These are phyloP conservation scores for Diaporthe sp. DNA, from an alignment of 2,329 filamentous ascomycete genomes.

Conservation along the genomic window DNA sequence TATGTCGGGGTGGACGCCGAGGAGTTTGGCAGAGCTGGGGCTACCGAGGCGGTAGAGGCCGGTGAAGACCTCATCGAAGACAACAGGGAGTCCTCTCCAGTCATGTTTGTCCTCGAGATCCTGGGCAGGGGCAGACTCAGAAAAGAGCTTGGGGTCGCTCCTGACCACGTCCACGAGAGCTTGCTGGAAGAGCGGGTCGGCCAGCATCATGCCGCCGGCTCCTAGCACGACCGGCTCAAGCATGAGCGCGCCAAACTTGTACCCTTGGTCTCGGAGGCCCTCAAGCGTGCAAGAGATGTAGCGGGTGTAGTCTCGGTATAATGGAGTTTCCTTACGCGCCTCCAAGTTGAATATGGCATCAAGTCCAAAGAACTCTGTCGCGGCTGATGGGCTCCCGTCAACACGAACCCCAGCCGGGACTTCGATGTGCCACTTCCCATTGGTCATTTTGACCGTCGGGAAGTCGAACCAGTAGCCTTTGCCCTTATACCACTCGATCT, in stretches of 20 bases:
- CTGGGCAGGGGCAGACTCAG: constrained; percentile 44
- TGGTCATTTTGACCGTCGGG: constrained; percentile 76
- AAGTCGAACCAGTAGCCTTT: constrained; percentile 87
- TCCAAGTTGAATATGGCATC: constrained; percentile 72
- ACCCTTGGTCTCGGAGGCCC: constrained; percentile 66
- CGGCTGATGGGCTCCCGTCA: neutral
- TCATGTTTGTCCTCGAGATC: constrained; percentile 7
- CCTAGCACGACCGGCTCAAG: constrained; percentile 86
- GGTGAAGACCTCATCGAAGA: constrained; percentile 92
- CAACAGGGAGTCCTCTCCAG: constrained; percentile 83
- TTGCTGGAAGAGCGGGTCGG: constrained; percentile 85
- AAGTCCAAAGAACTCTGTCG: constrained; percentile 61
- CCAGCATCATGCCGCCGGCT: constrained; percentile 87
- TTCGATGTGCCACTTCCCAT: constrained; percentile 77
- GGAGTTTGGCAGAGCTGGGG: constrained; percentile 78
- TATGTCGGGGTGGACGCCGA: constrained; percentile 79
- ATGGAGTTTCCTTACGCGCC: constrained; percentile 58
- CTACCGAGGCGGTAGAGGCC: constrained; percentile 86
- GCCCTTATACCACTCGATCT: constrained; percentile 88
- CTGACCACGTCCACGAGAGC: constrained; percentile 78
- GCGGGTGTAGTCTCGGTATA: constrained; percentile 67
- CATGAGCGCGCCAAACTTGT: constrained; percentile 82
- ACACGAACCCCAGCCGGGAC: constrained; percentile 46
- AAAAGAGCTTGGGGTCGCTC: constrained; percentile 68
- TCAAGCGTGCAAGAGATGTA: constrained; percentile 72